These are phyloP conservation scores for Albatrellus sp. DNA, from an alignment of 1,284 basidiomycete genomes.

Conservation along the genomic window DNA sequence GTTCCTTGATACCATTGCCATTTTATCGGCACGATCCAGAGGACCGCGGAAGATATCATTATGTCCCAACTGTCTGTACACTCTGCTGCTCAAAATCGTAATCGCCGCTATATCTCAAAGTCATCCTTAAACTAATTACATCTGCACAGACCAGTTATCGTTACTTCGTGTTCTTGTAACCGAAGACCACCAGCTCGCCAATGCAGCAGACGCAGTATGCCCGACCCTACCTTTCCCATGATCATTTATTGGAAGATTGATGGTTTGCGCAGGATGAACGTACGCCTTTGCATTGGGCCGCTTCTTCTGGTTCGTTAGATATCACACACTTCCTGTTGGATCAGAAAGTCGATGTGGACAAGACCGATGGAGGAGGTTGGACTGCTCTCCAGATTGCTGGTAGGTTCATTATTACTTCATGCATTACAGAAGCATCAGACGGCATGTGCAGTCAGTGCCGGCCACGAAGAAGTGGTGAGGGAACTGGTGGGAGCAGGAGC, in stretches of 20 bases:
- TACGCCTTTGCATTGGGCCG: constrained; percentile 84
- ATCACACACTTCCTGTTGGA: constrained; percentile 66
- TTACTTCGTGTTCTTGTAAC: constrained; percentile 59
- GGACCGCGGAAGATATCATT: no score
- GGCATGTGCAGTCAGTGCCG: constrained; percentile 54
- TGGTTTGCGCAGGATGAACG: constrained; percentile 57
- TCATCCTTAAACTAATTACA: background rate
- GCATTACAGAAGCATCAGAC: no score
- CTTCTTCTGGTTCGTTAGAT: constrained; percentile 61
- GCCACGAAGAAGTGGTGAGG: constrained; percentile 65
- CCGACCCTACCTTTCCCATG: constrained; percentile 3
- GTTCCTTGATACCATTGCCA: no score
- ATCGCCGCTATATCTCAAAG: background rate
- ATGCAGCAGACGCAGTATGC: constrained; percentile 58
- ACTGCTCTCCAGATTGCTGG: constrained; percentile 83
- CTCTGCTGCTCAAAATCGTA: constrained; percentile 6
- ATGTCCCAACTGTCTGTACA: background rate
- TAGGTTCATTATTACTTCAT: constrained; percentile 15
- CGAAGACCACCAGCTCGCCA: constrained; percentile 56
- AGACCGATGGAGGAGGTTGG: constrained; percentile 69
- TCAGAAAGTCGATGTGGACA: constrained; percentile 61
- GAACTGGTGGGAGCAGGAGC: constrained; percentile 81
- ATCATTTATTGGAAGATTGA: constrained; percentile 4
- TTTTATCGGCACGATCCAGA: no score
- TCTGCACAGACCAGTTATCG: constrained; percentile 60